Evolutionary conservation across 176 grass and related monocot species (phyloP).

Genomic region (Lolium multiflorum): DNA sequence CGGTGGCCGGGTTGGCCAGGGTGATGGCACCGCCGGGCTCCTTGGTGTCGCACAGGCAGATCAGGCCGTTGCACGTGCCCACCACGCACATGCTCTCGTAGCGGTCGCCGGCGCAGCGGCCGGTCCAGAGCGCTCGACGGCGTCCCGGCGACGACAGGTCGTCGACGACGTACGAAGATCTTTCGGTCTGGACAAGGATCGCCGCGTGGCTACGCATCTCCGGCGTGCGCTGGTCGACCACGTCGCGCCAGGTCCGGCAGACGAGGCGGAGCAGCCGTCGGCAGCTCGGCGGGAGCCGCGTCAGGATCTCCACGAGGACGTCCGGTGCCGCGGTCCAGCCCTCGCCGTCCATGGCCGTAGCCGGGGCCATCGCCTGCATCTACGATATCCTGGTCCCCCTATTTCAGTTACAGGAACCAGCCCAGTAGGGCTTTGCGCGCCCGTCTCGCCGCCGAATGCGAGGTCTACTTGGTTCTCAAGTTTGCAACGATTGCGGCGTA

Average conservation of each 20-base stretch:
- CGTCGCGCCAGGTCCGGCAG: constrained; percentile 15
- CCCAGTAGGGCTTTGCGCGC: too few relatives aligned
- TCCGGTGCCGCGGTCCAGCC: background rate
- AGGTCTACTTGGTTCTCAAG: too few relatives aligned
- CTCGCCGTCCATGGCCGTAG: background rate
- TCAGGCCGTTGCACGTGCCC: constrained; percentile 43
- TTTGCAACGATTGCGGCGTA: too few relatives aligned
- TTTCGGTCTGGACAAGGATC: background rate
- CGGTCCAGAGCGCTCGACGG: background rate
- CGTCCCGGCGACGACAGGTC: background rate
- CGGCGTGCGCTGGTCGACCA: constrained; percentile 25
- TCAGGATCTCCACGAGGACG: constrained; percentile 5
- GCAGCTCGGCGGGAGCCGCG: background rate
- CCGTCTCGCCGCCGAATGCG: too few relatives aligned
- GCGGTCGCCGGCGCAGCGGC: background rate
- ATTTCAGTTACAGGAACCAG: too few relatives aligned
- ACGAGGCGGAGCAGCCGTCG: constrained; percentile 15
- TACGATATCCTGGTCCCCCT: too few relatives aligned
- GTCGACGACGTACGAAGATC: background rate
- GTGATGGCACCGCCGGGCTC: background rate
- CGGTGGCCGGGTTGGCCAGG: background rate
- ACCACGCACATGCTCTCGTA: background rate
- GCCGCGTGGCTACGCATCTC: background rate
- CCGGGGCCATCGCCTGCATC: background rate
- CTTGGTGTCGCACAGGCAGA: constrained; percentile 17